Base-by-base conservation (phyloP, 2,329 filamentous ascomycete species). In the Delphinella strobiligena region DNA sequence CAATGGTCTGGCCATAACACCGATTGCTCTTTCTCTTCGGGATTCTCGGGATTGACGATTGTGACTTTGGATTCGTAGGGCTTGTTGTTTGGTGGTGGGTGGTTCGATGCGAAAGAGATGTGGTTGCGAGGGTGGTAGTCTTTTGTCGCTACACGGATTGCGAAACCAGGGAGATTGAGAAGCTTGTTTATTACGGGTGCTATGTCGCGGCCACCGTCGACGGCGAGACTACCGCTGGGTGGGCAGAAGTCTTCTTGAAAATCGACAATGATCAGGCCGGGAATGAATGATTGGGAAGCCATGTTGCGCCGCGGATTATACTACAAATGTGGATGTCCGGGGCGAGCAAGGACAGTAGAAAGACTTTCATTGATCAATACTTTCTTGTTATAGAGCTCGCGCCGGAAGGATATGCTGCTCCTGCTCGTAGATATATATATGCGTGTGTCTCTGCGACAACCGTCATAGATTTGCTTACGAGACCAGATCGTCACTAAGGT, bases 181-280 rank as follows among this genome's bases (percentile, higher is more conserved):
- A 96, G 78, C 36, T 62, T 49, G 67, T 95, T 95, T 62, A 96
- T 72, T 14, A 71, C 48, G 2, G 76, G 69, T 7, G 80, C 72
- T 44, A 93, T 78, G 47, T 73, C 64, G 47, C 85, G 80, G 48
- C 80, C 91, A 36, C 71, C 64, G 40, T 74, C 56, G n/a, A 96
- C 85, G 22, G 86, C 80, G 37, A 98, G 78, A n/a, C 84, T 71
- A 47, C 89, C 91, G 47, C 80, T 73, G 86, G 88, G 87, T 43
- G 84, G 83, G 60, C 86, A 93, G 60, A 95, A 96, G 65, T 96
- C 89, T 60, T 95, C 82, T 62, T 96, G 91, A 54, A 93, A 71
- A 61, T 95, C 88, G 38, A 94, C 80, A 3, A 47, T 30, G 18
- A 47, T 31, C 17, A 47, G 40, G 12, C 42, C 45, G 11, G 45